Evolutionary conservation across 495 filamentous ascomycete species (phyloP).

Genomic region (Clavariopsis aquatica): DNA sequence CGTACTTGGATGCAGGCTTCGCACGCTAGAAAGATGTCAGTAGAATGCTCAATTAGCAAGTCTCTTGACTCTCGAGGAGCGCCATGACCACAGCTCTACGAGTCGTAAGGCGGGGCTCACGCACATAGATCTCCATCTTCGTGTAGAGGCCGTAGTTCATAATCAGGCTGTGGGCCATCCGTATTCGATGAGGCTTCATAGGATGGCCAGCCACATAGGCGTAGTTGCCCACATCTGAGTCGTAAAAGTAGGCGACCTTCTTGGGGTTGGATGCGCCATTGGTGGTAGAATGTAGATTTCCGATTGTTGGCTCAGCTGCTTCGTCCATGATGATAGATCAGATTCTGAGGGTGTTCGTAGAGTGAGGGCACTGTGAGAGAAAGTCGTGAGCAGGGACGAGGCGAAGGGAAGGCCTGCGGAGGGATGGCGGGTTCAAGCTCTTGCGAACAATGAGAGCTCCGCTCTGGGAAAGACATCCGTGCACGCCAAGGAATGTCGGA

Average conservation of each 20-base stretch:
- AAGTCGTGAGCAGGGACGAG: not conserved
- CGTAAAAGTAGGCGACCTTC: conserved; percentile 94
- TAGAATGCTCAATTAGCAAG: not conserved
- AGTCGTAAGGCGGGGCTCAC: conserved; percentile 40
- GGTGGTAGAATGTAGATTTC: conserved; percentile 9
- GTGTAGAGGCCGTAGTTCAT: conserved; percentile 99
- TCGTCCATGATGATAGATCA: not conserved
- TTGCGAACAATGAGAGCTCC: conserved; percentile 25
- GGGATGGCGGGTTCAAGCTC: conserved; percentile 9
- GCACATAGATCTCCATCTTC: conserved; percentile 98
- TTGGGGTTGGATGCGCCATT: conserved; percentile 48
- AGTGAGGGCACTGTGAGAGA: not conserved
- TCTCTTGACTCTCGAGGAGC: not conserved
- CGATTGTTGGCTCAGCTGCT: no score
- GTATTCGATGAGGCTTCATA: conserved; percentile 98
- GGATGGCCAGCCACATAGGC: conserved; percentile 97
- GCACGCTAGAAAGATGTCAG: conserved; percentile 66
- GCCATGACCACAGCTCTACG: not conserved
- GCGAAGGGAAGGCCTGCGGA: not conserved
- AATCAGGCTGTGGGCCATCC: conserved; percentile 92
- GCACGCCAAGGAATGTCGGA: not conserved
- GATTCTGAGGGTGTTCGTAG: not conserved
- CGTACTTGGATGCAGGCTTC: conserved; percentile 90
- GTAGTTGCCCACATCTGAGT: conserved; percentile 95
- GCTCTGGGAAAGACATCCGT: conserved; percentile 12